These are phyloP conservation scores for Lizonia empirigonia DNA, from an alignment of 2,329 filamentous ascomycete genomes.

Conservation along the genomic window DNA sequence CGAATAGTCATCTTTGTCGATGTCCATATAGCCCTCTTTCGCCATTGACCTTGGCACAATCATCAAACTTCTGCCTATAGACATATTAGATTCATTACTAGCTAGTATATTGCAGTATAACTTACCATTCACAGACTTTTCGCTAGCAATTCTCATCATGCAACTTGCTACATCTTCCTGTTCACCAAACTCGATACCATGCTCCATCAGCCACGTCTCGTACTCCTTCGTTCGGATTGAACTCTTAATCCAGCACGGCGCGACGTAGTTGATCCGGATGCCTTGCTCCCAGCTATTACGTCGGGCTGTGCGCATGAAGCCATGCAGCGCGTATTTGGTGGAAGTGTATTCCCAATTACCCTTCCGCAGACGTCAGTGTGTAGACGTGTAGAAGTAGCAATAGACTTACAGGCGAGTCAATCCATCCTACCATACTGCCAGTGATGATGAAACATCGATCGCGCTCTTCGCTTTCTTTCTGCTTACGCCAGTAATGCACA, in stretches of 20 bases:
- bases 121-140: constrained; percentile 28
- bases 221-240: constrained; percentile 47
- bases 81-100: not conserved
- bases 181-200: constrained; percentile 50
- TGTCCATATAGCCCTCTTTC: constrained; percentile 51
- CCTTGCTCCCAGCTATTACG: constrained; percentile 24
- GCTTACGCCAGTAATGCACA: constrained; percentile 24
- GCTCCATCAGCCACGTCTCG: constrained; percentile 49
- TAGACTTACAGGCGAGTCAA: constrained; percentile 21
- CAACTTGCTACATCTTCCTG: constrained; percentile 41
- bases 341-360: constrained; percentile 49
- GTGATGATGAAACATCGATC: constrained; percentile 29
- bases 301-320: constrained; percentile 23
- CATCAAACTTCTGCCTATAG: constrained; percentile 49
- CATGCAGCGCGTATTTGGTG: constrained; percentile 33
- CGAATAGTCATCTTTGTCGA: constrained; percentile 47
- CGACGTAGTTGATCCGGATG: constrained; percentile 26
- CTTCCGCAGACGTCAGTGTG: constrained; percentile 4
- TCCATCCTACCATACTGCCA: constrained; percentile 25
- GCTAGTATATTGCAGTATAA: too few relatives aligned
- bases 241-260: constrained; percentile 29
- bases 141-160: constrained; percentile 41
- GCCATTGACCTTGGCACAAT: constrained; percentile 48
- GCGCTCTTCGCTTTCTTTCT: constrained; percentile 21
- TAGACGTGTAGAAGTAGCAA: not conserved